Percentiles rank a stretch among this genome's conserved stretches.
Evolutionary conservation across 176 grass and related monocot species (phyloP).

Genomic region (Aegilops tauschii): DNA sequence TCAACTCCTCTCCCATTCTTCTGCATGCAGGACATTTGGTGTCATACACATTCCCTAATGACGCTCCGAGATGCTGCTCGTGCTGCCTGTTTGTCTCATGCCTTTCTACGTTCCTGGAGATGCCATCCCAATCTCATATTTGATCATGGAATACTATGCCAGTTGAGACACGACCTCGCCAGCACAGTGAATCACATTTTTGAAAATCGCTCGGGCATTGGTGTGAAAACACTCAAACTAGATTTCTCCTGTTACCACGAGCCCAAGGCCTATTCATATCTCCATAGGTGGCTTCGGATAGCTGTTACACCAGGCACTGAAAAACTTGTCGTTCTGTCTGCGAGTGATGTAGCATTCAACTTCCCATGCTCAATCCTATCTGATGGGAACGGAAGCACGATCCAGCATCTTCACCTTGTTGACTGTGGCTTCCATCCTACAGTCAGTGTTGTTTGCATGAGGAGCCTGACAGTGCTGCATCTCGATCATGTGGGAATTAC

Average conservation of each 20-base stretch:
- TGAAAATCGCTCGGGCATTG: background rate
- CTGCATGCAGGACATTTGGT: background rate
- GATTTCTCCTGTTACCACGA: background rate
- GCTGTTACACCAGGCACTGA: background rate
- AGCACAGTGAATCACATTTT: background rate
- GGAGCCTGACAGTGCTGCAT: background rate
- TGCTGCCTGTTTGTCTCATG: background rate
- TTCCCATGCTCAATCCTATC: background rate
- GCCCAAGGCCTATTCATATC: background rate
- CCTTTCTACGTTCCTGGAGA: background rate
- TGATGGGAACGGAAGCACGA: background rate
- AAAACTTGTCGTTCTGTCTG: background rate
- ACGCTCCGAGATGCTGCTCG: background rate
- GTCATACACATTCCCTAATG: slow-evolving; percentile 7
- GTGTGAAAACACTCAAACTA: background rate
- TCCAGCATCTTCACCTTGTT: background rate
- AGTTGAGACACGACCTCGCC: background rate
- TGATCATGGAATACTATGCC: background rate
- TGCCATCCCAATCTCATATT: background rate
- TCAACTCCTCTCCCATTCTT: background rate
- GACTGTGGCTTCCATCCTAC: background rate
- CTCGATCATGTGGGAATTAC: background rate
- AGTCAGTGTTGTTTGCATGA: background rate
- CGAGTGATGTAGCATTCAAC: background rate
- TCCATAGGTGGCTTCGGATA: background rate